A percentile compares a stretch with the other conserved stretches of the same genome.
These are phyloP conservation scores for Tetrapisispora taiwanensis DNA, from an alignment of 805 yeast species.

Conservation along the genomic window DNA sequence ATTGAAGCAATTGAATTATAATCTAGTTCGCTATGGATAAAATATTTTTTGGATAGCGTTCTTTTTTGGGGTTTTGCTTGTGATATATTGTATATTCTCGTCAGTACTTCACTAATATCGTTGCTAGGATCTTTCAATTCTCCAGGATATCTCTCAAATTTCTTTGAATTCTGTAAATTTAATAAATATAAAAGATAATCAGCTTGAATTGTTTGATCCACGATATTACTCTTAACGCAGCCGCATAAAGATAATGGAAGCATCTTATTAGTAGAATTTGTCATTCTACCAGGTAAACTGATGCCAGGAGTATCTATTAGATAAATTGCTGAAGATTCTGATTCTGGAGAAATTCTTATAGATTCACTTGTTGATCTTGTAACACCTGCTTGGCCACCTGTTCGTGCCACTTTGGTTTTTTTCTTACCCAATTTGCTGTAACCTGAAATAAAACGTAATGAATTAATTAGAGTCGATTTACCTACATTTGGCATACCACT, in stretches of 20 bases:
- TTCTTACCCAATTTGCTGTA: slow-evolving; percentile 13
- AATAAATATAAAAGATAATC: slow-evolving; percentile 71
- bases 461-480: slow-evolving; percentile 77
- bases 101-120: slow-evolving; percentile 47
- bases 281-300: slow-evolving; percentile 54
- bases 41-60: slow-evolving; percentile 8
- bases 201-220: slow-evolving; percentile 79
- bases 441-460: slow-evolving; percentile 42
- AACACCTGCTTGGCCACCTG: slow-evolving; percentile 87
- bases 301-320: slow-evolving; percentile 93
- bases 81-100: slow-evolving; percentile 11
- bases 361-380: slow-evolving; percentile 71
- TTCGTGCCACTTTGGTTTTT: slow-evolving; percentile 59
- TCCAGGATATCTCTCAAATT: slow-evolving; percentile 8
- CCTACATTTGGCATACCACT: slow-evolving; percentile 99
- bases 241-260: slow-evolving; percentile 64
- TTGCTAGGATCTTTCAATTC: slow-evolving; percentile 51
- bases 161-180: slow-evolving; percentile 40
- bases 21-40: slow-evolving; percentile 32
- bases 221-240: slow-evolving; percentile 54
- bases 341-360: slow-evolving; percentile 39
- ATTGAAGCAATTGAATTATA: slow-evolving; percentile 53
- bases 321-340: slow-evolving; percentile 40
- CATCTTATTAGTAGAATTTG: slow-evolving; percentile 53
- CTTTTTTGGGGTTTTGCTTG: slow-evolving; percentile 31